Evolutionary conservation across 495 filamentous ascomycete genomes (phyloP).

Genomic region (Cercophora sp.): DNA sequence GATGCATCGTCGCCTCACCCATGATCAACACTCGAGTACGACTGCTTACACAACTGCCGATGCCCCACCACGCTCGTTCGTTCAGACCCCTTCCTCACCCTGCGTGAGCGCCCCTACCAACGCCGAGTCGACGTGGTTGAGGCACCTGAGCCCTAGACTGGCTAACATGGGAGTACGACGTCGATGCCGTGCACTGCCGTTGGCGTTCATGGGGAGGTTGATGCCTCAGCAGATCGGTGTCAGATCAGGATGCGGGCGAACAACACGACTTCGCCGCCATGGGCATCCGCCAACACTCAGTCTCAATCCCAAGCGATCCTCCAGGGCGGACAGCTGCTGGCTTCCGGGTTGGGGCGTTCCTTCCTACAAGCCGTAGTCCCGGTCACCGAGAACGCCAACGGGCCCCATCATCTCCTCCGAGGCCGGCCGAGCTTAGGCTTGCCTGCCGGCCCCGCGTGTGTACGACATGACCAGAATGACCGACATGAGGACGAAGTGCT

Average conservation of each 20-base stretch:
- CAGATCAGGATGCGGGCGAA: no score
- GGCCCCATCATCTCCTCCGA: not conserved
- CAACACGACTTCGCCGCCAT: no score
- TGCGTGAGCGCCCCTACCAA: no score
- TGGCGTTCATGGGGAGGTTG: no score
- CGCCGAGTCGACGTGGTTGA: no score
- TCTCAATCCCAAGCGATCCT: no score
- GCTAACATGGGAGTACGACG: not conserved
- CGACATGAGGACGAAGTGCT: constrained; percentile 7
- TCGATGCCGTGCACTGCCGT: not conserved
- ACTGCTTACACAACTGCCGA: constrained; percentile 7
- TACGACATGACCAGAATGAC: not conserved
- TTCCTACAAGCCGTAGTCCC: not conserved
- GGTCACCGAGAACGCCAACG: not conserved
- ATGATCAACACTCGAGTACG: not conserved
- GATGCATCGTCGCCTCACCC: no score
- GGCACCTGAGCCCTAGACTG: not conserved
- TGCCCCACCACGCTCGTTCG: not conserved
- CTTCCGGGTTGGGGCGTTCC: no score
- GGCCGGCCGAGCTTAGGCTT: not conserved
- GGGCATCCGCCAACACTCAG: no score
- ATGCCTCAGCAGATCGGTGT: no score
- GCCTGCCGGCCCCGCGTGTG: not conserved
- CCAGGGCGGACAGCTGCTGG: no score
- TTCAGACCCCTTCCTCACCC: no score